Evolutionary conservation across 1,139 yeast species (phyloP), one percentile per base, ranked within the genome.

Genomic region (Arxiozyma telluris): DNA sequence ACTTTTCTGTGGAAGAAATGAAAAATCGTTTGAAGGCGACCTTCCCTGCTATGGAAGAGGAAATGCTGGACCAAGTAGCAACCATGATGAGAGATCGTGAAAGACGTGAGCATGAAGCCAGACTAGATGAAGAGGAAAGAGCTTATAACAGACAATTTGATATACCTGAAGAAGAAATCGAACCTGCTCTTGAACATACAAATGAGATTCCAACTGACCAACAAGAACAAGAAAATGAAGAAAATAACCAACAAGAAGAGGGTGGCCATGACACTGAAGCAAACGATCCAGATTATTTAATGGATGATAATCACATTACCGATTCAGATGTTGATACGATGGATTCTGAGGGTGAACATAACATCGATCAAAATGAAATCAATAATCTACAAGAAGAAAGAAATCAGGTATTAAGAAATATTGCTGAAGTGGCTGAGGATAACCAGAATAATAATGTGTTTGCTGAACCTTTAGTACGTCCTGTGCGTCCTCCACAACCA

Each of bases 1-100:
- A 79, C 57, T 80, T 78, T 49, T 71, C 78, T 48, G 61, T 64
- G 22, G 66, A 64, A 18, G 70, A 65, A 44, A 56, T 61, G 41
- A 64, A 60, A 50, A 58, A 59, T 17, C 64, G 60, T 47, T 51
- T 63, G 44, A 61, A 56, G 55, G 66, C 58, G 43, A 59, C 62
- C 47, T 66, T 64, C 53, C 69, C 69, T 15, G 59, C 57, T 56
- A 64, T 67, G 64, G 64, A 62, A 55, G 67, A 65, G 41, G 64
- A 61, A 45, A 63, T 64, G 50, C 54, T 64, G 17, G 63, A 65
- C 44, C 61, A 64, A 42, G 57, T 62, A 11, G 65, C 63, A 38
- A 66, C 62, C 38, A 58, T 68, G 48, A 58, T 66, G 55, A 59
- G 61, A 50, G 62, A 59, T 30, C 59, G 62, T 50, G 66, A 61